Conservation (phyloP, 2,329 filamentous ascomycete genomes). For the Scolecobasidium constrictum region DNA sequence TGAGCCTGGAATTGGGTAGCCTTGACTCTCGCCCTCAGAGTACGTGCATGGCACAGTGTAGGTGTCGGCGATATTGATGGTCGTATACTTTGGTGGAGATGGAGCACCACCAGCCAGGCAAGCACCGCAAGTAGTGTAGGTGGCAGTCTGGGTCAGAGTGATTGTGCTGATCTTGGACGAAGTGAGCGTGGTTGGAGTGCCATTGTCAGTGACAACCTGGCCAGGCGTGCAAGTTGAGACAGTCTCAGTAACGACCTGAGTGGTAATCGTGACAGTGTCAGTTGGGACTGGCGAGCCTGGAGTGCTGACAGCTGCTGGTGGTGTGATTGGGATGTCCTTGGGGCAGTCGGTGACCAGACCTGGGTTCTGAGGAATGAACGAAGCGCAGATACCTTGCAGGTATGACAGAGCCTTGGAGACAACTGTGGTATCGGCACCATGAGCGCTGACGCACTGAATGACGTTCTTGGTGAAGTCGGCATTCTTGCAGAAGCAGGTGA, state of each 20-base stretch:
- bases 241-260: constrained; percentile 4
- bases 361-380: constrained; percentile 66
- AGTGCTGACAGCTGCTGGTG: constrained; percentile 2
- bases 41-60: constrained; percentile 26
- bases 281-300: neutral
- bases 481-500: constrained; percentile 77
- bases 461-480: constrained; percentile 65
- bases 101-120: constrained; percentile 3
- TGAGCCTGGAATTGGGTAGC: constrained; percentile 19
- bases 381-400: constrained; percentile 85
- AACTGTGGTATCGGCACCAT: constrained; percentile 56
- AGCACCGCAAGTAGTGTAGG: constrained; percentile 6
- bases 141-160: constrained; percentile 8
- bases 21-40: constrained; percentile 21
- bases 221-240: constrained; percentile 9
- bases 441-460: constrained; percentile 69
- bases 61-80: constrained; percentile 22
- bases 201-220: constrained; percentile 9
- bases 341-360: constrained; percentile 69
- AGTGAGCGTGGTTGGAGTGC: constrained; percentile 5
- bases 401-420: constrained; percentile 64
- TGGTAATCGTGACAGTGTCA: neutral
- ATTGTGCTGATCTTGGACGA: constrained; percentile 8
- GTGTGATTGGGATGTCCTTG: constrained; percentile 34
- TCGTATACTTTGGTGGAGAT: constrained; percentile 15